Conservation (phyloP, 1,284 basidiomycete genomes). For the Cutaneotrichosporon cavernicola region DNA sequence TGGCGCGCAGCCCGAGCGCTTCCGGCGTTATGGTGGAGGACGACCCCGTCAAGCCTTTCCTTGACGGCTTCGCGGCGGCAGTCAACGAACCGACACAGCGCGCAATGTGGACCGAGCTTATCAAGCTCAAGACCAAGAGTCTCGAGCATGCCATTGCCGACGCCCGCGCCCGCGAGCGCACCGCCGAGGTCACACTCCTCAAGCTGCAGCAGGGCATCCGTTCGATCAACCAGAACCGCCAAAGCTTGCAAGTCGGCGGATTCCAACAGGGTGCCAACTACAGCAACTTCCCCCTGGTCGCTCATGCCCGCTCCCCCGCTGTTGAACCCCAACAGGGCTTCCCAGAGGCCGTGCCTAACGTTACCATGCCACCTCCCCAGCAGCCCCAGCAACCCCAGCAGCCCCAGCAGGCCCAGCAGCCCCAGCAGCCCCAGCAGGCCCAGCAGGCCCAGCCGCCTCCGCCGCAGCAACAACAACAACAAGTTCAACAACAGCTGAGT, state of each 20-base stretch:
- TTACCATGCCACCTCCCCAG: slow-evolving; percentile 5
- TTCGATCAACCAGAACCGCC: slow-evolving; percentile 8
- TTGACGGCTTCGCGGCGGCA: slow-evolving; percentile 23
- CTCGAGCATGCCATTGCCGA: slow-evolving; percentile 51
- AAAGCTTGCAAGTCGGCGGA: slow-evolving; percentile 3
- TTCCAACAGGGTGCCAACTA: slow-evolving; percentile 10
- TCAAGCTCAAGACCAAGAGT: slow-evolving; percentile 40
- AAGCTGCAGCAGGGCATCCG: slow-evolving; percentile 29
- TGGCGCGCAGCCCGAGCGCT: slow-evolving; percentile 1
- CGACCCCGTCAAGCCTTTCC: slow-evolving; percentile 24
- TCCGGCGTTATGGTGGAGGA: slow-evolving; percentile 9
- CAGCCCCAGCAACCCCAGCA: background rate
- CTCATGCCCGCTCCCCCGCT: slow-evolving; percentile 20
- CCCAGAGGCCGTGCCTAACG: slow-evolving; percentile 6
- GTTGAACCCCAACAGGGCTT: slow-evolving; percentile 10
- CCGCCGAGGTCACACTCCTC: slow-evolving; percentile 46
- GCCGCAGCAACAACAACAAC: background rate
- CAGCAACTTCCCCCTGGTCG: slow-evolving; percentile 15
- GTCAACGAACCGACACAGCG: slow-evolving; percentile 32
- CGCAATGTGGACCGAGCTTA: slow-evolving; percentile 46
- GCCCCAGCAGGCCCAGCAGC: background rate
- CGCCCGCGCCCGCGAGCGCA: slow-evolving; percentile 43
- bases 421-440: slow-evolving; percentile 4
- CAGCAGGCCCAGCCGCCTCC: too few species aligned
- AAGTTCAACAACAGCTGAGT: background rate